Conservation (phyloP, 1,284 basidiomycete species). For the Naganishia sp. region DNA sequence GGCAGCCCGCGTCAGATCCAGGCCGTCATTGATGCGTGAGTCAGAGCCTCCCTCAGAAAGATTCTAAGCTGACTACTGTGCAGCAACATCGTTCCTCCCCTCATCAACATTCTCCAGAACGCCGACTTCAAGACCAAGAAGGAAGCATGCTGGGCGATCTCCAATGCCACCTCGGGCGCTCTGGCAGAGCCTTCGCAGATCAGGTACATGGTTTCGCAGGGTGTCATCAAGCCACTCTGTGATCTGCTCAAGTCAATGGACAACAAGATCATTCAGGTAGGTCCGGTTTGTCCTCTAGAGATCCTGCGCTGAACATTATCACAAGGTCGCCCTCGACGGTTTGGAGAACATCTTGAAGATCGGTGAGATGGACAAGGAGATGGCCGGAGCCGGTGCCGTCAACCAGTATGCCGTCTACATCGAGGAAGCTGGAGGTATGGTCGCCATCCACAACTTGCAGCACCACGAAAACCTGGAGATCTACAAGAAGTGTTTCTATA, state of each 20-base stretch:
- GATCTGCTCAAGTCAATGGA: conserved; percentile 97
- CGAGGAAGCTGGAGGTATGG: conserved; percentile 97
- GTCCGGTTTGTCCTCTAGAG: background rate
- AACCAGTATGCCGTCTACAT: conserved; percentile 95
- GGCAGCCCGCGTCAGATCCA: conserved; percentile 96
- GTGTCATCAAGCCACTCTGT: conserved; percentile 98
- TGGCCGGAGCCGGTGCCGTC: conserved; percentile 74
- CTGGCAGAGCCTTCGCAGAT: conserved; percentile 96
- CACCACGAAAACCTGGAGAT: conserved; percentile 99
- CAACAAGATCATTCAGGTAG: conserved; percentile 99
- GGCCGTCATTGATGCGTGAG: conserved; percentile 62
- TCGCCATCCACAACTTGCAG: conserved; percentile 97
- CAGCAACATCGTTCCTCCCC: conserved; percentile 84
- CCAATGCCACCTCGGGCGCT: conserved; percentile 97
- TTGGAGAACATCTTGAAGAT: conserved; percentile 99
- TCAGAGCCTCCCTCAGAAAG: conserved; percentile 4
- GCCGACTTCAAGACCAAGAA: conserved; percentile 99
- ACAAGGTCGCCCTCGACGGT: conserved; percentile 74
- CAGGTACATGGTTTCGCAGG: conserved; percentile 94
- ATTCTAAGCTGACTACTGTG: background rate
- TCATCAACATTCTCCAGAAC: conserved; percentile 96
- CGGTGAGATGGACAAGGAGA: conserved; percentile 91
- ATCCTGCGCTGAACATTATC: background rate
- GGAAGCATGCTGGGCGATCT: conserved; percentile 99
- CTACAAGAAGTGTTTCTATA: conserved; percentile 99